phyloP scores from a whole-genome alignment of 257 asterid genomes.

The Primulina eburnea region DNA sequence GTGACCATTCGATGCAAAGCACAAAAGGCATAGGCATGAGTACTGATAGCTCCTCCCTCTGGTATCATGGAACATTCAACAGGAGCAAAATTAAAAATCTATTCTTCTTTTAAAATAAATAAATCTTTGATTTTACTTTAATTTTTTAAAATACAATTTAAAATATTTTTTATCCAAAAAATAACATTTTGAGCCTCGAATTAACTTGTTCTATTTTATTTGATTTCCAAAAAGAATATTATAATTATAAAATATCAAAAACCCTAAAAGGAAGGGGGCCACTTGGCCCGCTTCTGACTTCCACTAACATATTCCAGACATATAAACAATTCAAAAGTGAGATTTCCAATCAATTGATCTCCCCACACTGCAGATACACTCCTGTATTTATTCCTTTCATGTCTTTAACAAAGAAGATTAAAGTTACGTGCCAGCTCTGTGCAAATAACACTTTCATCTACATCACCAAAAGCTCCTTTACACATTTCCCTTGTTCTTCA shows the following conservation, averaged over 20 bases:
- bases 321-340: slow-evolving; percentile 62
- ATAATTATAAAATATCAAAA: slow-evolving; percentile 16
- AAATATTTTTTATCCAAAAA: neutral
- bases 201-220: slow-evolving; percentile 6
- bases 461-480: slow-evolving; percentile 51
- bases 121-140: too few species aligned
- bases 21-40: slow-evolving; percentile 29
- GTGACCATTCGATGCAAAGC: slow-evolving; percentile 49
- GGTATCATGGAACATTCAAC: neutral
- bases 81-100: neutral
- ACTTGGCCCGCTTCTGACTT: slow-evolving; percentile 59
- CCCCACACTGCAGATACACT: slow-evolving; percentile 46
- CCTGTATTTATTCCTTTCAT: slow-evolving; percentile 51
- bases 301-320: slow-evolving; percentile 76
- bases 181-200: neutral
- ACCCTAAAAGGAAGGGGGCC: slow-evolving; percentile 32
- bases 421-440: slow-evolving; percentile 49
- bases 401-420: slow-evolving; percentile 32
- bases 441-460: slow-evolving; percentile 30
- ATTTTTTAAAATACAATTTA: too few species aligned
- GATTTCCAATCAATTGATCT: slow-evolving; percentile 58
- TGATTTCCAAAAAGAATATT: slow-evolving; percentile 24
- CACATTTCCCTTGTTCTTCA: slow-evolving; percentile 25
- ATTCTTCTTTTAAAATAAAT: too few species aligned
- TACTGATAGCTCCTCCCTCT: slow-evolving; percentile 23